Conservation (phyloP, 257 asterid species). For the Euphrasia confusa region DNA sequence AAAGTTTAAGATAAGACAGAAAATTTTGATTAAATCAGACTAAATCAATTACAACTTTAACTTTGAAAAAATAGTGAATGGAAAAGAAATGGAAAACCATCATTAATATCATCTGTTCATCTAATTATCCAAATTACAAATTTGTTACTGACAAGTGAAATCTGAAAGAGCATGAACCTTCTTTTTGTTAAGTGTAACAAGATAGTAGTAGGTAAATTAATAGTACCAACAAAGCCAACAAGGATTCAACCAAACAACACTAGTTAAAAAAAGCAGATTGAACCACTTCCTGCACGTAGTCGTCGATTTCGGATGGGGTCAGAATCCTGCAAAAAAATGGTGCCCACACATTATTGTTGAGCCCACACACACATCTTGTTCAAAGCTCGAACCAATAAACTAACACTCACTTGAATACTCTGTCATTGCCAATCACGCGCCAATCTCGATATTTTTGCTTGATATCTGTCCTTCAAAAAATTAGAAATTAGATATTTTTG, state of each 20-base stretch:
- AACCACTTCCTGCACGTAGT: constrained; percentile 87
- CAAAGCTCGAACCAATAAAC: background rate
- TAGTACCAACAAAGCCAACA: constrained; percentile 12
- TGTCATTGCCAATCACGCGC: constrained; percentile 78
- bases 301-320: constrained; percentile 87
- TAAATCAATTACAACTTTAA: too few relatives aligned
- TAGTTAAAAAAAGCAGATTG: background rate
- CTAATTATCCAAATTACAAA: too few relatives aligned
- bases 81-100: too few relatives aligned
- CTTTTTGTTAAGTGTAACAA: background rate
- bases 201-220: background rate
- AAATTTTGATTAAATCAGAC: too few relatives aligned
- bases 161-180: too few relatives aligned
- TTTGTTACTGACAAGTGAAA: too few relatives aligned
- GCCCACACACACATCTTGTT: background rate
- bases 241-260: constrained; percentile 1
- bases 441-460: constrained; percentile 92
- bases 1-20: too few relatives aligned
- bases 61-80: too few relatives aligned
- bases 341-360: constrained; percentile 1
- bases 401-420: constrained; percentile 50
- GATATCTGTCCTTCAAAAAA: constrained; percentile 98
- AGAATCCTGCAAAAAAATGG: constrained; percentile 58
- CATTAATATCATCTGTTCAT: too few relatives aligned
- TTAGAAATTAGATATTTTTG: constrained; percentile 82